Evolutionary conservation across 1,284 basidiomycete genomes (phyloP), one percentile per base, ranked within the genome.

Genomic region (Ganoderma meredithae): DNA sequence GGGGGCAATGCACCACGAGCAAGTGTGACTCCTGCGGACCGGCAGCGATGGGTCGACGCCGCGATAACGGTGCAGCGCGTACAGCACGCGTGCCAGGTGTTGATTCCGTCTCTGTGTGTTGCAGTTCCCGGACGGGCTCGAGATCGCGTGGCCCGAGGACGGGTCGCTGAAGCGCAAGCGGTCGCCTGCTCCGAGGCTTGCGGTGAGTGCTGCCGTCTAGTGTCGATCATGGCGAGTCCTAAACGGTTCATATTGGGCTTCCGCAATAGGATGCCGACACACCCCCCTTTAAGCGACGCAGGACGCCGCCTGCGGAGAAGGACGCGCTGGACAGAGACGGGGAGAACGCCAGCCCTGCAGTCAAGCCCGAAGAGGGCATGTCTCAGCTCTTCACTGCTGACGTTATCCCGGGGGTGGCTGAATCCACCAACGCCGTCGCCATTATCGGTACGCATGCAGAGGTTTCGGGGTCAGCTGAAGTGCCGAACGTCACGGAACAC

Each of bases 271-370:
- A 43, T 41, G 25, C 61, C 15, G 67, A 53, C 55, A 47, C 47
- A 22, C 73, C 73, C 15, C 72, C 73, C 15, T 63, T 63, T 56
- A 76, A 76, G 60, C 68, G 74, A 64, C 72, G 71, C 62, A 75
- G 65, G 70, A 74, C 74, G 49, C 72, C 73, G 3, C 65, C 71
- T 33, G 58, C 56, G 9, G 72, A 67, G 31, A 49, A 49, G 17
- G 56, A 53, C 8, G 72, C 67, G 25, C 41, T 39, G 22, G 60
- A 41, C 6, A 53, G 56, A 60, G 27, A n/a, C 31, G 64, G 64
- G n/a, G 62, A 64, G 55, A 22, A 15, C 36, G 36, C 6, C 36
- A 36, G 36, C 36, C 36, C 36, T 44, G 62, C n/a, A 33, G 33
- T 39, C 40, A 44, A 61, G 31, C 36, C 60, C 49, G 66, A 64